phyloP scores from a whole-genome alignment of 768 basidiomycete genomes.

The Tylopilus balloui region DNA sequence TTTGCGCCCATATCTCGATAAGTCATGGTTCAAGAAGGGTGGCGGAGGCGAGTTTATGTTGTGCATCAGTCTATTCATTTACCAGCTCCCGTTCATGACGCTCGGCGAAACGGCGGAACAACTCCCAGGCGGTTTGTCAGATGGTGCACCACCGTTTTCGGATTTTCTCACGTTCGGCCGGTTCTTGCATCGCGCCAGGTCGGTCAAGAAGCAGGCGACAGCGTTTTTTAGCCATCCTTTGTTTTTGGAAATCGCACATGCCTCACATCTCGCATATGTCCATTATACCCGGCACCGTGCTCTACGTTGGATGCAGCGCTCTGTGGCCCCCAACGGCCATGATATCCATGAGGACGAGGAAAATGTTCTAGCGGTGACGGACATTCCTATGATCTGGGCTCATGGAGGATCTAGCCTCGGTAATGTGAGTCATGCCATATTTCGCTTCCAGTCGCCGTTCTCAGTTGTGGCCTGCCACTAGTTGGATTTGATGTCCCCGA shows the following conservation, averaged over 20 bases:
- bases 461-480: conserved; percentile 6
- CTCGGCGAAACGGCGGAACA: conserved; percentile 14
- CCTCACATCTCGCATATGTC: conserved; percentile 3
- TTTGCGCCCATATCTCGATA: conserved; percentile 45
- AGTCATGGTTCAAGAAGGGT: conserved; percentile 41
- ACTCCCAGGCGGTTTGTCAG: neutral
- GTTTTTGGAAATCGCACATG: conserved; percentile 38
- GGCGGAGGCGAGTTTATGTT: conserved; percentile 40
- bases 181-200: conserved; percentile 42
- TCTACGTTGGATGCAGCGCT: conserved; percentile 22
- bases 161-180: conserved; percentile 41
- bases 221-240: conserved; percentile 39
- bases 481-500: conserved; percentile 36
- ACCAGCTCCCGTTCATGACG: conserved; percentile 46
- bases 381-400: conserved; percentile 6
- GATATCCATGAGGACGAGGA: neutral
- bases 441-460: neutral
- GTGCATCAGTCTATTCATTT: conserved; percentile 41
- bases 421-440: conserved; percentile 13
- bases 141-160: conserved; percentile 36
- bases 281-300: conserved; percentile 2
- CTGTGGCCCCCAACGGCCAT: neutral
- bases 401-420: conserved; percentile 27
- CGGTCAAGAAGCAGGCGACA: conserved; percentile 35
- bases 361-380: neutral